Evolutionary conservation across 176 grass and related monocot species (phyloP), one percentile per base, ranked within the genome.

Genomic region (Zoysia japonica): DNA sequence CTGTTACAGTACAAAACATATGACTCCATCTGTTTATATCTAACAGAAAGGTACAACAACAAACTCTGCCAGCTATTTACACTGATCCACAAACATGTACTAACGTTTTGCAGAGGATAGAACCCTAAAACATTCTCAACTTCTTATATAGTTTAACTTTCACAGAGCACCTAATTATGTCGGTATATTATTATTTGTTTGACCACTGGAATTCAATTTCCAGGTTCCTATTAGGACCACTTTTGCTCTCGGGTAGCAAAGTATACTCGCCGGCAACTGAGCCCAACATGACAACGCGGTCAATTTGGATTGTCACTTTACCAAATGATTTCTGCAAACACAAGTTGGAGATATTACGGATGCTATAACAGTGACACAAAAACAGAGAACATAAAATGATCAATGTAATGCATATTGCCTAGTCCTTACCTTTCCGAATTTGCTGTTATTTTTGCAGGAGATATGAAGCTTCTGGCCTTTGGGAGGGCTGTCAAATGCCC

Each of bases 171-270:
- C 84, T 83, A 84, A 68, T 14, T 77, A 17, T 72, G 63, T 83
- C 70, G 61, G 50, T 80, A 78, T 72, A 66, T 46, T 70, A 47
- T 82, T 81, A 99, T 91, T 99, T 99, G 86, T 99, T 99, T 38
- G 96, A 99, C 96, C 96, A 99, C 41, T 99, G 96, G 77, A 99
- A 99, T 67, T 99, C 96, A 13, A 99, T 99, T 86, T 99, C 96
- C 70, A 99, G 86, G 84, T 96, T 91, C 72, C 96, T 89, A 72
- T 93, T 83, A 9, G 90, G 84, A 10, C 96, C 96, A 5, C 92
- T 96, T 88, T 99, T 99, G 87, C 96, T 99, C 85, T 93, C 92
- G 0, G 96, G 96, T 65, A 99, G 80, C 80, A 99, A 73, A 11
- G 93, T 88, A 20, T 99, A 99, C 83, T 99, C 96, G 15, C 96